These are phyloP conservation scores for Akanthomyces muscarius DNA, from an alignment of 2,329 filamentous ascomycete genomes.

Conservation along the genomic window DNA sequence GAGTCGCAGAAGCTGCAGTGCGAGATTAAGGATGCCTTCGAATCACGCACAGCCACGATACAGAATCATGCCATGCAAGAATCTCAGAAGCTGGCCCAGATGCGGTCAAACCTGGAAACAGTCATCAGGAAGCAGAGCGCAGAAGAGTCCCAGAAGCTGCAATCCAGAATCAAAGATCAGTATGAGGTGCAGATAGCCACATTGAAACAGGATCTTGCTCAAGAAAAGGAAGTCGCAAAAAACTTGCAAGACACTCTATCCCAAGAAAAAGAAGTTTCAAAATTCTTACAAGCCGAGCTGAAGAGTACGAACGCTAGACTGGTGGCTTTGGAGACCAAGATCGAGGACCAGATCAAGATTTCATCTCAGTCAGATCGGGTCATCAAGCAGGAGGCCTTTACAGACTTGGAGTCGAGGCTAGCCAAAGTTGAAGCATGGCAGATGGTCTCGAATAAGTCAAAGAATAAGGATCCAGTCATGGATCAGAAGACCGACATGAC, in stretches of 20 bases:
- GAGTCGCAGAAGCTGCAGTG: not conserved
- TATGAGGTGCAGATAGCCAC: not conserved
- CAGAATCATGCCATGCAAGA: not conserved
- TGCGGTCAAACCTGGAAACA: not conserved
- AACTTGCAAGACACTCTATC: not conserved
- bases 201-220: not conserved
- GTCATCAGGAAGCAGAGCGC: not conserved
- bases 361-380: not conserved
- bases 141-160: not conserved
- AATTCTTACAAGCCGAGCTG: not conserved
- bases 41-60: not conserved
- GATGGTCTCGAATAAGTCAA: not conserved
- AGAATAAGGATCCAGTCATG: not conserved
- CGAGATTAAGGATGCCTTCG: not conserved
- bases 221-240: not conserved
- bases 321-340: not conserved
- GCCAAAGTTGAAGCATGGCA: conserved; percentile 1
- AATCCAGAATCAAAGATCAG: not conserved
- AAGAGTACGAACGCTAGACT: not conserved
- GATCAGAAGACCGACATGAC: not conserved
- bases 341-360: not conserved
- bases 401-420: not conserved
- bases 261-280: not conserved
- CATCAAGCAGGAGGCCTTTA: not conserved
- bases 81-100: not conserved